These are phyloP conservation scores for Aspergillus ustus DNA, from an alignment of 2,329 filamentous ascomycete genomes.

Conservation along the genomic window DNA sequence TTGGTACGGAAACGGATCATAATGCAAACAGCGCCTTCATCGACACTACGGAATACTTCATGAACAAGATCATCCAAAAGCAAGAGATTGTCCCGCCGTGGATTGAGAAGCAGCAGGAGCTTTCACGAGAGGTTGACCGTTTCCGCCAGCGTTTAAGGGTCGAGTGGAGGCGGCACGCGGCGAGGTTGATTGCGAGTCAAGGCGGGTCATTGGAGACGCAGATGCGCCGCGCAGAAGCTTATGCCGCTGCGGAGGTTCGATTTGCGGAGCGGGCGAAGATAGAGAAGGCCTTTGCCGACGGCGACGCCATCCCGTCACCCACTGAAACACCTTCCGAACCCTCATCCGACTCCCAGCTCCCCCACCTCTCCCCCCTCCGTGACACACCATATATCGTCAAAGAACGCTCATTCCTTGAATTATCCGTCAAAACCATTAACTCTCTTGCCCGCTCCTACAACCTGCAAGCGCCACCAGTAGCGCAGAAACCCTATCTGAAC, in stretches of 20 bases:
- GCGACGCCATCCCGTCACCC: slow-evolving; percentile 2
- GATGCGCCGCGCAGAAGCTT: slow-evolving; percentile 70
- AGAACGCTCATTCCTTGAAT: slow-evolving; percentile 74
- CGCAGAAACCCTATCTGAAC: slow-evolving; percentile 89
- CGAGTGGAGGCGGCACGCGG: slow-evolving; percentile 85
- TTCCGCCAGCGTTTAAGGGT: slow-evolving; percentile 77
- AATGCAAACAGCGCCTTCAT: slow-evolving; percentile 86
- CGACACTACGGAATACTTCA: slow-evolving; percentile 94
- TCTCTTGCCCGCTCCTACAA: slow-evolving; percentile 84
- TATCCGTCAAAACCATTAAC: slow-evolving; percentile 80
- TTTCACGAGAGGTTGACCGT: slow-evolving; percentile 68
- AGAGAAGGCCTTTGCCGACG: slow-evolving; percentile 30
- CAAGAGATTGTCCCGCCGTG: slow-evolving; percentile 96
- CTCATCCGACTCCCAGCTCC: slow-evolving; percentile 30
- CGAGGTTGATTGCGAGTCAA: slow-evolving; percentile 74
- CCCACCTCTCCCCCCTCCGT: slow-evolving; percentile 68
- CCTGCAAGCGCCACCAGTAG: slow-evolving; percentile 87
- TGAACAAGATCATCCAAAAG: slow-evolving; percentile 98
- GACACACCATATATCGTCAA: slow-evolving; percentile 75
- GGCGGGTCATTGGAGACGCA: slow-evolving; percentile 78
- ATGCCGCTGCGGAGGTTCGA: slow-evolving; percentile 73
- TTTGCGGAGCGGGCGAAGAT: slow-evolving; percentile 30
- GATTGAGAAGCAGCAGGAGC: slow-evolving; percentile 98
- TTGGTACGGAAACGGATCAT: slow-evolving; percentile 73
- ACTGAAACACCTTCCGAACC: slow-evolving; percentile 9